Percentiles rank a stretch among this genome's conserved stretches.
phyloP scores from a whole-genome alignment of 2,329 filamentous ascomycete genomes.

The Colletotrichum camelliae region DNA sequence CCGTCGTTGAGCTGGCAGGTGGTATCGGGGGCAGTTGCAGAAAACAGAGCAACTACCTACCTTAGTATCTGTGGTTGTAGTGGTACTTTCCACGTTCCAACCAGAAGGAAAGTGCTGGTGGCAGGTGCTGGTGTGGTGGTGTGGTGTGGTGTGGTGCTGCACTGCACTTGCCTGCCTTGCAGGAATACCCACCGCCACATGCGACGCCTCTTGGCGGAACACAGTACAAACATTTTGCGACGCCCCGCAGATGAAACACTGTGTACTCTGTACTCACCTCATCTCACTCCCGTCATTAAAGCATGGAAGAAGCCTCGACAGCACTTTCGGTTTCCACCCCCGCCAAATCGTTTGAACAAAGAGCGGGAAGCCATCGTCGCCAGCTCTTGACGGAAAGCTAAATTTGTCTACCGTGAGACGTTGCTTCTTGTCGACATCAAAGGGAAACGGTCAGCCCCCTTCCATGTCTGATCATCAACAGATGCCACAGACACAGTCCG shows the following conservation, averaged over 20 bases:
- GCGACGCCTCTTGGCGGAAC: background rate
- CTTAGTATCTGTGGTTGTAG: background rate
- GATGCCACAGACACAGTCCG: background rate
- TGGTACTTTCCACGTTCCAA: background rate
- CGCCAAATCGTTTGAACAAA: background rate
- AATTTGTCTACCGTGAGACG: background rate
- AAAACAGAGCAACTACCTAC: background rate
- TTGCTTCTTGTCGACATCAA: background rate
- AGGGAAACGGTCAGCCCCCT: background rate
- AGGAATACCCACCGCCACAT: background rate
- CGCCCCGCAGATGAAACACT: background rate
- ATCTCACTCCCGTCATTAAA: background rate
- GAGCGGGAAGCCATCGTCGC: background rate
- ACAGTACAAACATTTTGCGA: background rate
- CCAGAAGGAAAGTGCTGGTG: background rate
- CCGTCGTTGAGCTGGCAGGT: background rate
- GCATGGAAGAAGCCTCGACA: background rate
- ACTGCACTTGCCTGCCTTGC: background rate
- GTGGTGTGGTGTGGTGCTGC: background rate
- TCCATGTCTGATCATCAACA: background rate
- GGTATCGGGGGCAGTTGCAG: background rate
- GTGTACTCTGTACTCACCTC: background rate
- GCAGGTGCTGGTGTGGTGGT: background rate
- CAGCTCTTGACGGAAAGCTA: background rate
- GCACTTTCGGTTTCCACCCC: background rate